Evolutionary conservation across 1,139 yeast species (phyloP), one percentile per base, ranked within the genome.

Genomic region (Candida tropicalis): DNA sequence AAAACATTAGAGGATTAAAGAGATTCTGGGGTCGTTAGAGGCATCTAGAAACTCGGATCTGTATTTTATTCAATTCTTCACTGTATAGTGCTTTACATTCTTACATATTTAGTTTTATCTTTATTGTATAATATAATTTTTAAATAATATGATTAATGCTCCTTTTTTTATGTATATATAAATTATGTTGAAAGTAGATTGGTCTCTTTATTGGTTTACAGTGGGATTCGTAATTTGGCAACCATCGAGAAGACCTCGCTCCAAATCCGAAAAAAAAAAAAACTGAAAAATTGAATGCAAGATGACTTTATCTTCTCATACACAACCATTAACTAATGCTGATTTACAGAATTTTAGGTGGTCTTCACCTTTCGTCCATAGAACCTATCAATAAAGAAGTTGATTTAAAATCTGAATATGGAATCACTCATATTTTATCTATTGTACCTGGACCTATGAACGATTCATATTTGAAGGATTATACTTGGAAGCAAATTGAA

Each of bases 401-500:
- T 6, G 78, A 81, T 41, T 56, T 83, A 28, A 62, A 60, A 25
- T 60, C 62, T 8, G 65, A 70, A 18, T 65, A 72, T 52, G 73
- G 75, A 10, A 84, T 91, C 34, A 76, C 87, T 0, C 87, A 84
- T 57, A 77, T 91, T 8, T 63, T 91, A 18, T 83, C 95, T 0
- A 76, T 84, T 0, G 63, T 88, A 20, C 77, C 81, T 38, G 91
- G 89, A 9, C 70, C 72, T n/a, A 66, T 84, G 20, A 84, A 88
- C 2, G 63, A 71, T 3, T 67, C 66, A 38, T 76, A 80, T 49
- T 66, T 72, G 24, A 57, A 60, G 5, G 65, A 72, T 35, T 82
- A 84, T 59, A 67, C 66, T 11, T 81, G 82, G 52, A 71, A 81
- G 45, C 87, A 84, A 49, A 72, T 91, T 28, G 80, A 81, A 12